Percentiles rank a stretch among this genome's conserved stretches.
phyloP scores from a whole-genome alignment of 352 stramenopile species.

The Globisporangium parvum region DNA sequence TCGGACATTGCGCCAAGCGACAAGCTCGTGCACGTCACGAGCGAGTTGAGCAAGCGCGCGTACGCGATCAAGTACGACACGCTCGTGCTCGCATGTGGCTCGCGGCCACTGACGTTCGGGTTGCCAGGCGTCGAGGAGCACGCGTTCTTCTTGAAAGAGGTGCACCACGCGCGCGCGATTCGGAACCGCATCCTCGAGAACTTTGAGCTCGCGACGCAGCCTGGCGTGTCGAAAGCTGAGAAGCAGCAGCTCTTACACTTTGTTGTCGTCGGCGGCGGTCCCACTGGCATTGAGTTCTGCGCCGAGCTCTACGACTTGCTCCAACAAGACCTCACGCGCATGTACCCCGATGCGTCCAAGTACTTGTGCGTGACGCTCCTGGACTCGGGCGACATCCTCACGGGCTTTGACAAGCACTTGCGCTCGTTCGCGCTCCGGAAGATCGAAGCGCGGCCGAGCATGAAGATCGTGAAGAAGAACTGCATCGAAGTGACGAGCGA shows the following conservation, averaged over 20 bases:
- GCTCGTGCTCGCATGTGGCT: slow-evolving; percentile 90
- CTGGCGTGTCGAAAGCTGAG: slow-evolving; percentile 78
- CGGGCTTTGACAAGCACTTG: slow-evolving; percentile 61
- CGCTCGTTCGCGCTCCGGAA: slow-evolving; percentile 68
- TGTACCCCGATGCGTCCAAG: slow-evolving; percentile 74
- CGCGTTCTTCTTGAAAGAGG: slow-evolving; percentile 97
- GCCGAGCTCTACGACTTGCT: slow-evolving; percentile 95
- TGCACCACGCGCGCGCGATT: slow-evolving; percentile 90
- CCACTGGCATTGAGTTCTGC: slow-evolving; percentile 95
- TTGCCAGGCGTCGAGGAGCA: slow-evolving; percentile 87
- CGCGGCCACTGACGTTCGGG: slow-evolving; percentile 94
- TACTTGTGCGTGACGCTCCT: slow-evolving; percentile 62
- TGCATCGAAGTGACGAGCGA: slow-evolving; percentile 59
- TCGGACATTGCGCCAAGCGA: slow-evolving; percentile 70
- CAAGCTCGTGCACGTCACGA: slow-evolving; percentile 70
- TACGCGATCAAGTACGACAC: slow-evolving; percentile 92
- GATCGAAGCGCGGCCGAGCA: slow-evolving; percentile 72
- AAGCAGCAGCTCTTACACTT: slow-evolving; percentile 92
- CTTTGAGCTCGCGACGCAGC: slow-evolving; percentile 93
- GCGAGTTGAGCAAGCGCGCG: slow-evolving; percentile 40
- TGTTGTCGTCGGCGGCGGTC: slow-evolving; percentile 96
- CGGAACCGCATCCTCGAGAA: slow-evolving; percentile 81
- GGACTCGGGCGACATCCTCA: slow-evolving; percentile 69
- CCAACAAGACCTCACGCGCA: slow-evolving; percentile 84
- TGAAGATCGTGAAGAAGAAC: slow-evolving; percentile 79